A percentile compares a stretch with the other conserved stretches of the same genome.
Conservation (phyloP, 2,329 filamentous ascomycete species). For the Verruconis gallopava region DNA sequence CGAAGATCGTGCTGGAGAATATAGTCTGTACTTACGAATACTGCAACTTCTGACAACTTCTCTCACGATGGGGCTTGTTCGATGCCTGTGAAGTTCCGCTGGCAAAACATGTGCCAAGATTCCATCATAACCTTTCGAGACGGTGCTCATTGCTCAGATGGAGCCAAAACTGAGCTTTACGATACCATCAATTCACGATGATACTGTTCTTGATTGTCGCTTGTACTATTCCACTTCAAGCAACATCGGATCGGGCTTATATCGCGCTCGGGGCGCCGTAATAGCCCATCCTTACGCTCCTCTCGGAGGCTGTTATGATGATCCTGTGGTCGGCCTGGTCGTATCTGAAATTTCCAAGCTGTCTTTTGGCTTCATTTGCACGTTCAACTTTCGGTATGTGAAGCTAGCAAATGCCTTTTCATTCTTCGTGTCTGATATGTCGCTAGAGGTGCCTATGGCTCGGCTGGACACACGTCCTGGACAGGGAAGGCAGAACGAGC, state of each 20-base stretch:
- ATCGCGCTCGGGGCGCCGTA: slow-evolving; percentile 43
- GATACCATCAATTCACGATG: slow-evolving; percentile 75
- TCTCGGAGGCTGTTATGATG: slow-evolving; percentile 74
- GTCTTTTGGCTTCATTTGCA: slow-evolving; percentile 54
- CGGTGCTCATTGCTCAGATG: not conserved
- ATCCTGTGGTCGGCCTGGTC: slow-evolving; percentile 59
- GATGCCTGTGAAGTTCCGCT: no score
- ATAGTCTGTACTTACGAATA: no score
- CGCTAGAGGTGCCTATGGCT: slow-evolving; percentile 59
- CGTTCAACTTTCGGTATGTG: slow-evolving; percentile 78
- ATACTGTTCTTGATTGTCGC: slow-evolving; percentile 62
- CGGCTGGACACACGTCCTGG: slow-evolving; percentile 75
- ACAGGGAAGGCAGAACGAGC: slow-evolving; percentile 64
- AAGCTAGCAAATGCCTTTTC: slow-evolving; percentile 10
- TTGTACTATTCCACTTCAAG: slow-evolving; percentile 49
- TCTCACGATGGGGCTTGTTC: no score
- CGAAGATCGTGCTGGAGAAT: no score
- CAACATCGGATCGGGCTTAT: slow-evolving; percentile 9
- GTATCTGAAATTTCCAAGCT: slow-evolving; percentile 48
- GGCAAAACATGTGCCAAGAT: no score
- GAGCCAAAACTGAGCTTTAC: slow-evolving; percentile 45
- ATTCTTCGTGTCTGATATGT: not conserved
- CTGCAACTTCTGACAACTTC: no score
- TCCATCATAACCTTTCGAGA: not conserved
- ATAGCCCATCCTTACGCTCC: slow-evolving; percentile 87